Conservation (phyloP, 192 early-diverging fungal species). For the Coemansia sp. region DNA sequence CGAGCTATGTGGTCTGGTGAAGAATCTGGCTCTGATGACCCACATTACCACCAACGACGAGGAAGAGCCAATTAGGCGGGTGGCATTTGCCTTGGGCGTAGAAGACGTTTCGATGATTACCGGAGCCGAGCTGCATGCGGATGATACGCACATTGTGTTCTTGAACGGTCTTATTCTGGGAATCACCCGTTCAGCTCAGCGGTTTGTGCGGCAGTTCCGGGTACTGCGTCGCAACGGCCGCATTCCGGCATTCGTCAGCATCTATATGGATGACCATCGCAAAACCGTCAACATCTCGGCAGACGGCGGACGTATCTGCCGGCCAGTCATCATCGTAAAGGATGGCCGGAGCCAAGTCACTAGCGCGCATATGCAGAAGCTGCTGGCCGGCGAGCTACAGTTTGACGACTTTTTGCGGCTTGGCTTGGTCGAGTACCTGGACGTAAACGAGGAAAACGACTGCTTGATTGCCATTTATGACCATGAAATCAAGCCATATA, state of each 20-base stretch:
- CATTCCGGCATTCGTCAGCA: constrained; percentile 86
- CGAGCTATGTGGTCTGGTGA: constrained; percentile 95
- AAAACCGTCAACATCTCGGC: constrained; percentile 86
- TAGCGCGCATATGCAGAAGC: constrained; percentile 61
- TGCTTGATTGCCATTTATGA: constrained; percentile 91
- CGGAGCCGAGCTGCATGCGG: constrained; percentile 81
- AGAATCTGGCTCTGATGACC: constrained; percentile 97
- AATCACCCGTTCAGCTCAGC: constrained; percentile 72
- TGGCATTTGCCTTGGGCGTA: constrained; percentile 84
- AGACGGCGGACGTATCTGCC: constrained; percentile 94
- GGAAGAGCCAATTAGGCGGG: constrained; percentile 70
- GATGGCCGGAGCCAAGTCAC: constrained; percentile 68
- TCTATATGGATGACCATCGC: constrained; percentile 81
- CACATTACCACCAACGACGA: constrained; percentile 97
- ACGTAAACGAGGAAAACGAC: constrained; percentile 98
- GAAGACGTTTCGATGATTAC: constrained; percentile 89
- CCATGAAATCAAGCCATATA: constrained; percentile 75
- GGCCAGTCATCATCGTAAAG: constrained; percentile 93
- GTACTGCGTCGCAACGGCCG: constrained; percentile 80
- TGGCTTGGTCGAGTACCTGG: constrained; percentile 93
- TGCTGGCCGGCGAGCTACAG: constrained; percentile 56
- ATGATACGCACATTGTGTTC: constrained; percentile 80
- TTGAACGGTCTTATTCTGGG: constrained; percentile 94
- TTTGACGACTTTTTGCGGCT: constrained; percentile 92
- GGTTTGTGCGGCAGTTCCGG: constrained; percentile 87